These are phyloP conservation scores for Sonneratia alba DNA, from an alignment of 345 rosid genomes.

Conservation along the genomic window DNA sequence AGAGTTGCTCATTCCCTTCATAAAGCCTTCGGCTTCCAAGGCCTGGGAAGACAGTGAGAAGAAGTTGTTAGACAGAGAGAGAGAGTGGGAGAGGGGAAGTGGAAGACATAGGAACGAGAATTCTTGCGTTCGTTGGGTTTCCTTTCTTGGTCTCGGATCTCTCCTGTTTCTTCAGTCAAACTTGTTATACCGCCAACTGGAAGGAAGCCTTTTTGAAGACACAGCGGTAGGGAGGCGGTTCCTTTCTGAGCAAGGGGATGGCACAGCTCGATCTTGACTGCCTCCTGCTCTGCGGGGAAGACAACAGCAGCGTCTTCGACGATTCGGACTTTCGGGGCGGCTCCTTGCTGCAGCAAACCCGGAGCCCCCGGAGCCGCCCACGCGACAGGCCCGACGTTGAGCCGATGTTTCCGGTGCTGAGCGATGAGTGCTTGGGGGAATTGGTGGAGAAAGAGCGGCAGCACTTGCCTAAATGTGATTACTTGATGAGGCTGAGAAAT, in stretches of 20 bases:
- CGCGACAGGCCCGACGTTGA: constrained; percentile 13
- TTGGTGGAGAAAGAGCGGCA: constrained; percentile 49
- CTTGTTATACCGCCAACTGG: not conserved
- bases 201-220: not conserved
- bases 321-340: constrained; percentile 18
- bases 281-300: constrained; percentile 50
- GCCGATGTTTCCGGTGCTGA: constrained; percentile 30
- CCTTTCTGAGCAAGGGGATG: constrained; percentile 18
- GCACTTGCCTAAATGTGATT: constrained; percentile 44
- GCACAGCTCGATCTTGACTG: constrained; percentile 46
- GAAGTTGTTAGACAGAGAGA: too few species aligned
- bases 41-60: constrained; percentile 24
- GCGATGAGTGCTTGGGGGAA: constrained; percentile 43
- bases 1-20: constrained; percentile 16
- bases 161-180: not conserved
- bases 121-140: constrained; percentile 10
- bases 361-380: constrained; percentile 13
- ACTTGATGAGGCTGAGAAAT: constrained; percentile 38
- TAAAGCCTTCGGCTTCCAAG: constrained; percentile 24
- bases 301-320: constrained; percentile 30
- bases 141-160: constrained; percentile 4
- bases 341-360: not conserved
- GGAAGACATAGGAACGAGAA: constrained; percentile 7
- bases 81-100: constrained; percentile 2
- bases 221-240: not conserved